Evolutionary conservation across 495 filamentous ascomycete species (phyloP).

Genomic region (Hypoxylon perforatum): DNA sequence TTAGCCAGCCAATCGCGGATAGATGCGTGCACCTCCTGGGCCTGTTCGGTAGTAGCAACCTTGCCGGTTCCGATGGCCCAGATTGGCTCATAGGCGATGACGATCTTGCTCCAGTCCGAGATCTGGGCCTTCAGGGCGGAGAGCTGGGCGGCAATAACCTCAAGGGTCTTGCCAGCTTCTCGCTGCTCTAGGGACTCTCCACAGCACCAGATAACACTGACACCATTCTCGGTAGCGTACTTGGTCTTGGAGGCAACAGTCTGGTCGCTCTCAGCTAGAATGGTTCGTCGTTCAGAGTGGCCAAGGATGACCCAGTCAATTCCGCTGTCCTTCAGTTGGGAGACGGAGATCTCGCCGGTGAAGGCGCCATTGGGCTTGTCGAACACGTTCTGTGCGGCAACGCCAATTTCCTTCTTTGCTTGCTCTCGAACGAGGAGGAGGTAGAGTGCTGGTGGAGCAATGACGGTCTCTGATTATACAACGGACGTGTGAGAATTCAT

Average conservation of each 20-base stretch:
- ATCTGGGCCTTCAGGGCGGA: slow-evolving; percentile 73
- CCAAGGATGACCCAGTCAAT: slow-evolving; percentile 92
- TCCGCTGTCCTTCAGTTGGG: slow-evolving; percentile 86
- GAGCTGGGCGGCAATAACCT: slow-evolving; percentile 87
- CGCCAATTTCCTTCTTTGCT: slow-evolving; percentile 71
- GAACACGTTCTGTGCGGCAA: slow-evolving; percentile 95
- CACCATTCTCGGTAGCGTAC: slow-evolving; percentile 83
- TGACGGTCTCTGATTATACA: slow-evolving; percentile 79
- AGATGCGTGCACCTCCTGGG: slow-evolving; percentile 92
- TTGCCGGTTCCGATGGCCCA: slow-evolving; percentile 99
- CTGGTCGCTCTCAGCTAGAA: slow-evolving; percentile 85
- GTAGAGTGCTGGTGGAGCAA: slow-evolving; percentile 91
- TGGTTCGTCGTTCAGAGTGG: slow-evolving; percentile 90
- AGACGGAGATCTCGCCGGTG: slow-evolving; percentile 94
- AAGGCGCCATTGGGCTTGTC: slow-evolving; percentile 97
- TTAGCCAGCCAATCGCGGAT: slow-evolving; percentile 89
- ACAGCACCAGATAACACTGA: slow-evolving; percentile 94
- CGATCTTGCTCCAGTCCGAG: slow-evolving; percentile 90
- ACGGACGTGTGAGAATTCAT: slow-evolving; percentile 1
- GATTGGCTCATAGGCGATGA: slow-evolving; percentile 98
- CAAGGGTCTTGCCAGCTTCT: slow-evolving; percentile 85
- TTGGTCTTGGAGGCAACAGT: slow-evolving; percentile 94
- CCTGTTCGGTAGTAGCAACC: slow-evolving; percentile 92
- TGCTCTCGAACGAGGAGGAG: slow-evolving; percentile 84
- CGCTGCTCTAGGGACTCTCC: slow-evolving; percentile 95